A percentile compares a stretch with the other conserved stretches of the same genome.
Evolutionary conservation across 177 flowering plant species (phyloP).

Genomic region (Tripterygium wilfordii): DNA sequence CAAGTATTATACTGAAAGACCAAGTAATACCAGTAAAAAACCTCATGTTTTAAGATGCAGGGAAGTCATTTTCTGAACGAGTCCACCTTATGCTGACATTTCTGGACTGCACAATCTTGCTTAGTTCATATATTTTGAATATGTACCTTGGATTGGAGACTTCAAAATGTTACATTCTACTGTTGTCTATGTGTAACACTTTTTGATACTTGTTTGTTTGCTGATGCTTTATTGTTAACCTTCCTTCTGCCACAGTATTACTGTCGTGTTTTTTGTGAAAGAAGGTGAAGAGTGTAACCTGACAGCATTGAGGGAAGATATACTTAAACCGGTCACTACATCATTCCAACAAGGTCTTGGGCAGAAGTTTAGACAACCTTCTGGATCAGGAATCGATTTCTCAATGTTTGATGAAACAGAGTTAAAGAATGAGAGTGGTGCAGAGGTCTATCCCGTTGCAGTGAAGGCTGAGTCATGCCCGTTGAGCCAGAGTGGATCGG

Average conservation of each 20-base stretch:
- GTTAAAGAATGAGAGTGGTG: constrained; percentile 27
- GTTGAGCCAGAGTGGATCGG: constrained; percentile 17
- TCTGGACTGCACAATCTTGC: neutral
- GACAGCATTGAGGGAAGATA: constrained; percentile 38
- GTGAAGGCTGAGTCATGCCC: constrained; percentile 58
- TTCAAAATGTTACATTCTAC: too few relatives aligned
- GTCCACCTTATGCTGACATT: neutral
- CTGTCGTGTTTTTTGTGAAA: constrained; percentile 62
- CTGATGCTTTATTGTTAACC: constrained; percentile 1
- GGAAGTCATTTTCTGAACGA: neutral
- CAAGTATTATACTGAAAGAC: too few relatives aligned
- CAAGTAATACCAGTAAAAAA: too few relatives aligned
- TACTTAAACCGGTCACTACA: constrained; percentile 42
- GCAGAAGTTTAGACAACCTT: constrained; percentile 64
- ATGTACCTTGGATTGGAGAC: too few relatives aligned
- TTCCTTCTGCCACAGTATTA: constrained; percentile 35
- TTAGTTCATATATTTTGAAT: neutral
- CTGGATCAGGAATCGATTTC: constrained; percentile 67
- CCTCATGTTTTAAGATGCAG: neutral
- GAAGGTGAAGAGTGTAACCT: constrained; percentile 55
- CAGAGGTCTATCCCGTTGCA: constrained; percentile 52
- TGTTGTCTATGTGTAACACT: too few relatives aligned
- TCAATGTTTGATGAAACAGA: constrained; percentile 43
- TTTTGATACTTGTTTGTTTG: neutral
- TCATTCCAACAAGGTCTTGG: constrained; percentile 63